Base-by-base conservation (phyloP, 2,329 filamentous ascomycete genomes). In the Davidsoniella eucalypti region DNA sequence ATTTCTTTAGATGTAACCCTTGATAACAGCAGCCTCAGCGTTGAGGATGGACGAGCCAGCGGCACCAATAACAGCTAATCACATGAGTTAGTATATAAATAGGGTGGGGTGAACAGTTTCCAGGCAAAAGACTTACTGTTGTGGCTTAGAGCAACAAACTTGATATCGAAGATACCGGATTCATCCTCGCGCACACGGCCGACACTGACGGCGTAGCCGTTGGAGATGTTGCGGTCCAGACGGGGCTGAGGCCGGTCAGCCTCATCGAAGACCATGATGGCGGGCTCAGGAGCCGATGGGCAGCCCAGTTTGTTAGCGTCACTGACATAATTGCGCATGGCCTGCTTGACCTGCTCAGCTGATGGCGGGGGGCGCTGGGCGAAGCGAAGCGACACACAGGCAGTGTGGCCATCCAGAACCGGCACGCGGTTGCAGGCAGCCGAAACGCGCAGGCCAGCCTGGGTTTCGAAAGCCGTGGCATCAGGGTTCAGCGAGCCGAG, bases 11-110 rank as follows among this genome's bases (percentile, higher is more conserved):
- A 88, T 72, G 60, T 82, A 86, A 4, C 88, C 90, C 70, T 94
- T 93, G 56, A 95, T 75, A 9, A 94, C 80, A 21, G 87, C 87
- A 25, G 87, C 87, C 65, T 95, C 90, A 25, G 88, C 87, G 60
- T 96, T 96, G 58, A 96, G 66, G 66, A 96, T 94, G 29, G 86
- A 94, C 2, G 87, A 93, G 9, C 92, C 92, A n/a, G 90, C 88
- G 29, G 92, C 92, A 56, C 90, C 90, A 63, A 98, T 90, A 51
- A 98, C 84, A 54, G 90, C 80, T 78, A 50, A 9, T 33, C 16
- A 25, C n/a, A 47, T 12, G 17, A 70, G 56, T 72, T 72, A 63
- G 59, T 47, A 25, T 17, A 29, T 26, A 16, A 37, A 36, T 18
- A 26, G 9, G 26, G 9, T 45, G 4, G 10, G 6, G 23, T 12